A percentile compares a stretch with the other conserved stretches of the same genome.
Conservation (phyloP, 805 yeast genomes). For the Millerozyma miso region DNA sequence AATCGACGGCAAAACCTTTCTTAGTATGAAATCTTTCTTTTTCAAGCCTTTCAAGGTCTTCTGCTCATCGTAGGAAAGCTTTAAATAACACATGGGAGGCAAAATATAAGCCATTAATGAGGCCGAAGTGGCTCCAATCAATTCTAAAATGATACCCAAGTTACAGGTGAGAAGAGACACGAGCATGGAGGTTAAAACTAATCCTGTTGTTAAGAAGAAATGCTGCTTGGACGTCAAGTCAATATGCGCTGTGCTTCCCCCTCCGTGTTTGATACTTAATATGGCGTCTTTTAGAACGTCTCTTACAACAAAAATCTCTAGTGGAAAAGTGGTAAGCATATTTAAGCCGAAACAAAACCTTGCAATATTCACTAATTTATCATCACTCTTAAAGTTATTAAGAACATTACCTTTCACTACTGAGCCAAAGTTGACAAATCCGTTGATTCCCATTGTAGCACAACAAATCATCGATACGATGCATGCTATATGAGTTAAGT, state of each 20-base stretch:
- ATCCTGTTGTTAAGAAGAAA: constrained; percentile 55
- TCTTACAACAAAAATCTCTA: constrained; percentile 85
- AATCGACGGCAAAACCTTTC: constrained; percentile 53
- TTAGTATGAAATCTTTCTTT: constrained; percentile 23
- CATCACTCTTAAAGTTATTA: constrained; percentile 79
- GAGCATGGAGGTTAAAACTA: constrained; percentile 67
- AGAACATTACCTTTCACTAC: constrained; percentile 82
- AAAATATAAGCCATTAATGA: constrained; percentile 87
- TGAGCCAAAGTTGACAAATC: constrained; percentile 70
- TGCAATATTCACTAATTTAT: constrained; percentile 75
- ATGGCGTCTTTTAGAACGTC: constrained; percentile 75
- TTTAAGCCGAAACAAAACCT: constrained; percentile 87
- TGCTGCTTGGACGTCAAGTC: constrained; percentile 50
- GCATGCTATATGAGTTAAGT: constrained; percentile 80
- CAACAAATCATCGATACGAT: constrained; percentile 77
- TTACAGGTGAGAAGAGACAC: constrained; percentile 80
- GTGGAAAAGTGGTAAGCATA: constrained; percentile 88
- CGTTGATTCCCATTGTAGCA: constrained; percentile 71
- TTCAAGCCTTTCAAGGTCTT: constrained; percentile 30
- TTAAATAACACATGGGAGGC: constrained; percentile 80
- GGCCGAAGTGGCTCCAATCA: constrained; percentile 91
- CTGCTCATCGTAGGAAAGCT: constrained; percentile 46
- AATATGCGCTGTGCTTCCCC: constrained; percentile 26
- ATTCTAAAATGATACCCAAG: constrained; percentile 81
- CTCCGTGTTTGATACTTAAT: constrained; percentile 17